Evolutionary conservation across 2,329 filamentous ascomycete species (phyloP).

Genomic region (Madurella mycetomatis): DNA sequence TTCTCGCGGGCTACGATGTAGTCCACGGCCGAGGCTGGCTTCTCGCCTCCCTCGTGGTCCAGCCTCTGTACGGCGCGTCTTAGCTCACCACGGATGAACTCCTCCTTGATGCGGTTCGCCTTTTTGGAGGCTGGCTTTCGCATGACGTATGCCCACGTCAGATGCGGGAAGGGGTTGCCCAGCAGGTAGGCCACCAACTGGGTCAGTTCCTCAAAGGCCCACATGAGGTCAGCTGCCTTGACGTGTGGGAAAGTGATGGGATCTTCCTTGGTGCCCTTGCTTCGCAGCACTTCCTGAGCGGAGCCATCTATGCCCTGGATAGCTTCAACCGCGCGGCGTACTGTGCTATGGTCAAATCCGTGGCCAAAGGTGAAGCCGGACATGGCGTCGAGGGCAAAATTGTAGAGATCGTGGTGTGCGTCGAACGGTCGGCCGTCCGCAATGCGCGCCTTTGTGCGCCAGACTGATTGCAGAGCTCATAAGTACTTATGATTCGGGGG

Average conservation of each 20-base stretch:
- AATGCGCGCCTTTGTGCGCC: constrained; percentile 30
- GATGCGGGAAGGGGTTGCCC: constrained; percentile 27
- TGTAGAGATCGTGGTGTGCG: constrained; percentile 31
- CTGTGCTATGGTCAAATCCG: constrained; percentile 26
- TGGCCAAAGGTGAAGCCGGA: constrained; percentile 30
- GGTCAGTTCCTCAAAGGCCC: constrained; percentile 28
- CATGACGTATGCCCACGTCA: constrained; percentile 28
- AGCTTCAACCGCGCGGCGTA: constrained; percentile 7
- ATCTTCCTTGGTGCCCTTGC: constrained; percentile 13
- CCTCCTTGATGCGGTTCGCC: constrained; percentile 30
- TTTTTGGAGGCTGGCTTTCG: constrained; percentile 29
- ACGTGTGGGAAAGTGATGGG: constrained; percentile 26
- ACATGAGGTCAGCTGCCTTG: constrained; percentile 23
- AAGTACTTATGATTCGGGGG: no score
- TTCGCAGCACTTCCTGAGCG: background rate
- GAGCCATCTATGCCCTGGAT: background rate
- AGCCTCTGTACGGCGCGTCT: constrained; percentile 24
- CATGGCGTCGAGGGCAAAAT: constrained; percentile 32
- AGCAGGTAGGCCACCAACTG: constrained; percentile 29
- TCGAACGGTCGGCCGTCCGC: constrained; percentile 31
- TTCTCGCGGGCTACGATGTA: constrained; percentile 32
- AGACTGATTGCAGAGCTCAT: no score
- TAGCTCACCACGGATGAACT: constrained; percentile 27
- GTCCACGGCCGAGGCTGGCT: constrained; percentile 30
- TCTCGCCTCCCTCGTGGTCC: constrained; percentile 11